A percentile compares a stretch with the other conserved stretches of the same genome.
Evolutionary conservation across 2,329 filamentous ascomycete species (phyloP).

Genomic region (Botrytis porri): DNA sequence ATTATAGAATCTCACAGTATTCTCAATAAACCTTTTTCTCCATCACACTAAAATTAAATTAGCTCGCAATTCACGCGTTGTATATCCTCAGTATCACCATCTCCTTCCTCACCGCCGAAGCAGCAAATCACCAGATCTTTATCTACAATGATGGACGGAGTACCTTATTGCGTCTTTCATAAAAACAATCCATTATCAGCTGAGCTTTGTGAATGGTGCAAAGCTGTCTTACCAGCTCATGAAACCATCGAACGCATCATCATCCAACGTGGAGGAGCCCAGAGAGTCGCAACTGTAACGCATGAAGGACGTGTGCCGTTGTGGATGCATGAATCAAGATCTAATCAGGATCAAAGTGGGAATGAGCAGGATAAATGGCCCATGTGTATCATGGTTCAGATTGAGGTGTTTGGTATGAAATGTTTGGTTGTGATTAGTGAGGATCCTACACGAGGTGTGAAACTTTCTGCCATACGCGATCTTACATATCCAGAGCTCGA

Average conservation of each 20-base stretch:
- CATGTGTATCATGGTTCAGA: not conserved
- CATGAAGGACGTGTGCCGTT: not conserved
- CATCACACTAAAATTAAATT: not conserved
- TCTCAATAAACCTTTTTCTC: not conserved
- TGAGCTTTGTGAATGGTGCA: not conserved
- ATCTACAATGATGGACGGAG: not conserved
- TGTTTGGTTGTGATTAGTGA: not conserved
- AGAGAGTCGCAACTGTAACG: not conserved
- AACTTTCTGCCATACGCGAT: not conserved
- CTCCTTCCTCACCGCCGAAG: not conserved
- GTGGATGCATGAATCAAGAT: not conserved
- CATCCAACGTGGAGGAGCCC: rapidly evolving
- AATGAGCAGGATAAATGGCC: not conserved
- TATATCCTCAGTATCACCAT: not conserved
- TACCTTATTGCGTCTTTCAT: not conserved
- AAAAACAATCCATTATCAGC: rapidly evolving
- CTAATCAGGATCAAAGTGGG: not conserved
- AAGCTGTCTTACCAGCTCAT: not conserved
- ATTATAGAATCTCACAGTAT: no score
- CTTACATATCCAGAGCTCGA: no score
- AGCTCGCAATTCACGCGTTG: not conserved
- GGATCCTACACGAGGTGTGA: not conserved
- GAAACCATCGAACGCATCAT: not conserved
- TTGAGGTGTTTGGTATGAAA: not conserved
- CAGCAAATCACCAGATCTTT: not conserved